A percentile compares a stretch with the other conserved stretches of the same genome.
These are phyloP conservation scores for Carpinus fangiana DNA, from an alignment of 306 rosid species.

Conservation along the genomic window DNA sequence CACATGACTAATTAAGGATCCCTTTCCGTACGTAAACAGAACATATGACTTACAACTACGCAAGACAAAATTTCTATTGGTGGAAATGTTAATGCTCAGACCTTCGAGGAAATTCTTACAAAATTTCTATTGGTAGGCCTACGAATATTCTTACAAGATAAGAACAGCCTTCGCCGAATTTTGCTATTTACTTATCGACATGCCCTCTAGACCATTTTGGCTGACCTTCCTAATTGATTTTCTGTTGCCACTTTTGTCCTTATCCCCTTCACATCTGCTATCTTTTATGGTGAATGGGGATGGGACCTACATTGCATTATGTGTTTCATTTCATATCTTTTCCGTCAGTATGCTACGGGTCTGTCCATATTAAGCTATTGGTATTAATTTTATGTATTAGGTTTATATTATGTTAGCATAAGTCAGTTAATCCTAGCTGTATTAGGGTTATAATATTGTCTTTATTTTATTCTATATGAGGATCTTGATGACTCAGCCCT, in stretches of 20 bases:
- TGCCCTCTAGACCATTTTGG: not conserved
- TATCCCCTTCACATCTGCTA: not conserved
- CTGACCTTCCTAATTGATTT: not conserved
- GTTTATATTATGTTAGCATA: too few relatives aligned
- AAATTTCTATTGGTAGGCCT: not conserved
- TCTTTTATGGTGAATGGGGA: not conserved
- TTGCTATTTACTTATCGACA: not conserved
- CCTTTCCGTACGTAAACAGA: not conserved
- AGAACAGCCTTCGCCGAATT: not conserved
- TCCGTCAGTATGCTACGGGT: too few relatives aligned
- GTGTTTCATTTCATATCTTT: too few relatives aligned
- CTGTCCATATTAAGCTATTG: too few relatives aligned
- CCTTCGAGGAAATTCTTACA: not conserved
- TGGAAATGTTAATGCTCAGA: not conserved
- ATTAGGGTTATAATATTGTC: too few relatives aligned
- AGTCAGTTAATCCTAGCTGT: too few relatives aligned
- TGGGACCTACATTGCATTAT: too few relatives aligned
- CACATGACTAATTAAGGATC: not conserved
- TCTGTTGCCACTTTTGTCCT: slow-evolving; percentile 3
- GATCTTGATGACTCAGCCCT: too few relatives aligned
- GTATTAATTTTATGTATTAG: too few relatives aligned
- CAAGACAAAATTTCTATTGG: not conserved
- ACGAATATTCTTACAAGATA: not conserved
- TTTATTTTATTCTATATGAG: too few relatives aligned
- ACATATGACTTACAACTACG: not conserved